phyloP scores from a whole-genome alignment of 2,329 filamentous ascomycete species.

The Penicillium sp. region DNA sequence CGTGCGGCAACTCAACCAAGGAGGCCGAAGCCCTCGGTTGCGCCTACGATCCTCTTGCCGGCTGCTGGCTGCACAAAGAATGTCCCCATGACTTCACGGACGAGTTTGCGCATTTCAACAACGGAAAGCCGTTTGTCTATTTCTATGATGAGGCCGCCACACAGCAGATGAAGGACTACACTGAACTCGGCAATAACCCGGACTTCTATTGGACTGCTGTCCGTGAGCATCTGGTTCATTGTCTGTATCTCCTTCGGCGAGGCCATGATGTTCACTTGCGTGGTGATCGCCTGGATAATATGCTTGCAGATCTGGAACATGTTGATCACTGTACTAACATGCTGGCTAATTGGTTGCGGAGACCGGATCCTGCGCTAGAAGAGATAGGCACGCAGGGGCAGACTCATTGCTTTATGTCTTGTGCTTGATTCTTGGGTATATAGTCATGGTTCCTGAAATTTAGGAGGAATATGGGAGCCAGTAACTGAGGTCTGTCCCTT shows the following conservation, averaged over 20 bases:
- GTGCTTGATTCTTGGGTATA: constrained; percentile 3
- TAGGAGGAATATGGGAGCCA: neutral
- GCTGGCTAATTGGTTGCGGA: constrained; percentile 13
- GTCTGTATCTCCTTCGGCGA: constrained; percentile 14
- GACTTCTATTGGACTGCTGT: constrained; percentile 10
- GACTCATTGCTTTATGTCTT: constrained; percentile 15
- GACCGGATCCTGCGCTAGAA: constrained; percentile 7
- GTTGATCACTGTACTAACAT: constrained; percentile 18
- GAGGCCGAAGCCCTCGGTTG: constrained; percentile 13
- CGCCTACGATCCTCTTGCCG: constrained; percentile 14
- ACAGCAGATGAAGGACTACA: constrained; percentile 11
- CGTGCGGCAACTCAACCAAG: constrained; percentile 14
- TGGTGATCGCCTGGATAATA: constrained; percentile 15
- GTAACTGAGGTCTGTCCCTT: neutral
- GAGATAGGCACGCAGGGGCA: constrained; percentile 12
- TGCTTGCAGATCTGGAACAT: constrained; percentile 15
- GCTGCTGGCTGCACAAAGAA: constrained; percentile 17
- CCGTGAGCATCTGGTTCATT: constrained; percentile 13
- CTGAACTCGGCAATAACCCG: constrained; percentile 9
- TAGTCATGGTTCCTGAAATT: neutral
- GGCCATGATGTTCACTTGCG: constrained; percentile 16
- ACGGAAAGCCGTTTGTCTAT: constrained; percentile 16
- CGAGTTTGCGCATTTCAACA: constrained; percentile 12
- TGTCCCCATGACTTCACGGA: constrained; percentile 14
- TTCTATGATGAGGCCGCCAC: constrained; percentile 16